phyloP scores from a whole-genome alignment of 2,329 filamentous ascomycete species.

The Aspergillus sergii region DNA sequence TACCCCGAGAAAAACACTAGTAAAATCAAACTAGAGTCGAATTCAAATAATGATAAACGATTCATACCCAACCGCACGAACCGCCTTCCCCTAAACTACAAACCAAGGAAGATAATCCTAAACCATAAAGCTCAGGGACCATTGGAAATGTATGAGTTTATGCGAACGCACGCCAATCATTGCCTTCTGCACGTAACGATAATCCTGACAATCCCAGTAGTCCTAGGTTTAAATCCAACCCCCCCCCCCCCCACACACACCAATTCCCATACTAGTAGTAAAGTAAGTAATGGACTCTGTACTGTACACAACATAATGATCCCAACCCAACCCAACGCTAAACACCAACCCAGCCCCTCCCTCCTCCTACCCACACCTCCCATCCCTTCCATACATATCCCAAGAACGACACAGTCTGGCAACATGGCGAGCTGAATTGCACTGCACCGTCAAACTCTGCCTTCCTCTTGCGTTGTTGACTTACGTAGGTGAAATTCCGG shows the following conservation, averaged over 20 bases:
- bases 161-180: slow-evolving; percentile 1
- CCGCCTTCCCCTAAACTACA: not conserved
- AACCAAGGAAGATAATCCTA: not conserved
- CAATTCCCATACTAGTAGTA: not conserved
- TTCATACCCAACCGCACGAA: not conserved
- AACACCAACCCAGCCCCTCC: not conserved
- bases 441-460: not conserved
- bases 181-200: not conserved
- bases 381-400: not conserved
- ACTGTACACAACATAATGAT: not conserved
- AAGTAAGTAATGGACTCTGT: no score
- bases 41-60: not conserved
- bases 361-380: not conserved
- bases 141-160: not conserved
- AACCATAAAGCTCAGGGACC: not conserved
- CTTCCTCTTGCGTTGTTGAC: not conserved
- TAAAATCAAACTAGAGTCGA: no score
- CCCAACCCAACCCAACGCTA: not conserved
- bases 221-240: not conserved
- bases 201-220: not conserved
- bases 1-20: not conserved
- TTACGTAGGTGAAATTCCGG: not conserved
- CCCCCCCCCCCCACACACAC: not conserved
- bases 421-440: not conserved
- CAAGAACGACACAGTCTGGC: not conserved